phyloP scores from a whole-genome alignment of 2,329 filamentous ascomycete genomes.

The Lizonia empirigonia region DNA sequence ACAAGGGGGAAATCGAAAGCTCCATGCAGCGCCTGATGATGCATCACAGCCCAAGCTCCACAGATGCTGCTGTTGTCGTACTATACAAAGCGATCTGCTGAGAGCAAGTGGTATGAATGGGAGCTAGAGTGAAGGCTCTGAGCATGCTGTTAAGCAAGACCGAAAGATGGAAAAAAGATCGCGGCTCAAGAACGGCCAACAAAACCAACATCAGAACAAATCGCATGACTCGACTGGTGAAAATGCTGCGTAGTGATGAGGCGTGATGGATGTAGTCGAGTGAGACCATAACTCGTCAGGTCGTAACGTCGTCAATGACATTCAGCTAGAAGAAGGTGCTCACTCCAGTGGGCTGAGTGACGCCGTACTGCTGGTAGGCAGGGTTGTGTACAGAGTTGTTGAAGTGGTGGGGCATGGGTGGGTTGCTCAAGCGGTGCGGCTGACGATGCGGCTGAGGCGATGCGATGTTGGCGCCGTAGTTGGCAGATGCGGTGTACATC shows the following conservation, averaged over 20 bases:
- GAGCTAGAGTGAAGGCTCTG: conserved; percentile 22
- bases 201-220: conserved; percentile 33
- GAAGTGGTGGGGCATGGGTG: conserved; percentile 44
- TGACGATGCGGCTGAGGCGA: conserved; percentile 44
- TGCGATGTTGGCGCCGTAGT: conserved; percentile 45
- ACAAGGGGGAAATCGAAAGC: conserved; percentile 13
- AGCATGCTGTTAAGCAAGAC: conserved; percentile 30
- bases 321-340: conserved; percentile 53
- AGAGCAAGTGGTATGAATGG: conserved; percentile 20
- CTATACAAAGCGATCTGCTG: conserved; percentile 44
- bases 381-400: conserved; percentile 48
- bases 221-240: conserved; percentile 25
- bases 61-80: conserved; percentile 43
- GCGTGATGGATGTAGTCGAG: conserved; percentile 24
- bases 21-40: conserved; percentile 38
- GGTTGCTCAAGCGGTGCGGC: conserved; percentile 47
- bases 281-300: conserved; percentile 56
- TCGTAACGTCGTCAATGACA: conserved; percentile 53
- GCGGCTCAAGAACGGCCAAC: conserved; percentile 26
- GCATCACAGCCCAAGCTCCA: conserved; percentile 39
- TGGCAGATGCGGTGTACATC: conserved; percentile 45
- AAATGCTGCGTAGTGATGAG: conserved; percentile 29
- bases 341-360: conserved; percentile 48
- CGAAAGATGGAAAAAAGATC: conserved; percentile 36
- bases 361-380: conserved; percentile 48